Evolutionary conservation across 192 early-diverging fungal species (phyloP).

Genomic region (Coemansia sp.): DNA sequence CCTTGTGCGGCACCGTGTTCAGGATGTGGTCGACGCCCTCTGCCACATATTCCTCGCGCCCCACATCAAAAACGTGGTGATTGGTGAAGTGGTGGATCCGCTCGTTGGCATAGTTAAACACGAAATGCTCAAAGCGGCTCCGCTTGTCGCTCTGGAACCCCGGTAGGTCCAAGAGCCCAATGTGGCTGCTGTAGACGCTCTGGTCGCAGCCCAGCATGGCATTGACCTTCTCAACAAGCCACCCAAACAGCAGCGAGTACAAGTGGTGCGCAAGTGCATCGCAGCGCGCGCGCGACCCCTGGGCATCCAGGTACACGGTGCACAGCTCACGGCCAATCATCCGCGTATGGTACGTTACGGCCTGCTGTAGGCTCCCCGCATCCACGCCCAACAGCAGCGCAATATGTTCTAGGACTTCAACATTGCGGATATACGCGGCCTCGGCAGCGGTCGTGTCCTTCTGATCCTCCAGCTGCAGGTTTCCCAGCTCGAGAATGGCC

Average conservation of each 20-base stretch:
- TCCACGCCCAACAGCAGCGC: slow-evolving; percentile 86
- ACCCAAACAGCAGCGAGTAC: slow-evolving; percentile 79
- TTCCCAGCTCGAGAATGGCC: slow-evolving; percentile 82
- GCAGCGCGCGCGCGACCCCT: slow-evolving; percentile 63
- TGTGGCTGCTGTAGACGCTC: slow-evolving; percentile 61
- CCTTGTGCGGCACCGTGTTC: slow-evolving; percentile 53
- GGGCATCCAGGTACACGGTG: slow-evolving; percentile 73
- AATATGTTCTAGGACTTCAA: slow-evolving; percentile 71
- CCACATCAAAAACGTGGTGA: slow-evolving; percentile 66
- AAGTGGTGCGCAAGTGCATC: slow-evolving; percentile 67
- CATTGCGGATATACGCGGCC: slow-evolving; percentile 73
- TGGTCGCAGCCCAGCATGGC: slow-evolving; percentile 63
- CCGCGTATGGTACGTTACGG: slow-evolving; percentile 80
- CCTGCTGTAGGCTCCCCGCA: slow-evolving; percentile 64
- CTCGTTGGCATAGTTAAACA: slow-evolving; percentile 87
- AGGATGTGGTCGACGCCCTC: slow-evolving; percentile 59
- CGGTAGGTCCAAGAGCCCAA: slow-evolving; percentile 82
- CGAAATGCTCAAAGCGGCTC: slow-evolving; percentile 56
- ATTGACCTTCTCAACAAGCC: slow-evolving; percentile 81
- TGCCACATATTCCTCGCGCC: slow-evolving; percentile 54
- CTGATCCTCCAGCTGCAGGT: slow-evolving; percentile 71
- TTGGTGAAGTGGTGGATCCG: slow-evolving; percentile 73
- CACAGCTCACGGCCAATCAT: slow-evolving; percentile 78
- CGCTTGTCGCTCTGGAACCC: slow-evolving; percentile 66
- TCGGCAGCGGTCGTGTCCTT: slow-evolving; percentile 64